phyloP scores from a whole-genome alignment of 495 filamentous ascomycete genomes.

The Pyrenula massariospora region DNA sequence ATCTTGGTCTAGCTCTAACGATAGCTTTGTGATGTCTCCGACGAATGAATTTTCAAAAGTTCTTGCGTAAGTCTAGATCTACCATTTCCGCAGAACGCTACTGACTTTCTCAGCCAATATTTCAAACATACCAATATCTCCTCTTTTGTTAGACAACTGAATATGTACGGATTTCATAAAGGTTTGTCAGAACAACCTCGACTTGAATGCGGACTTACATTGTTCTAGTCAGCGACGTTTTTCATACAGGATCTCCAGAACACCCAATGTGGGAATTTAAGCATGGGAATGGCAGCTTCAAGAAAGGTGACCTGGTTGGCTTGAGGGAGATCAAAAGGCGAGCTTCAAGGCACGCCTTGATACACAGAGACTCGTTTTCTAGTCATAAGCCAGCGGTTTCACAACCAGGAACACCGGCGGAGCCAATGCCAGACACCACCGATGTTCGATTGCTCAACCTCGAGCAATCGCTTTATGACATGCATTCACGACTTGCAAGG shows the following conservation, averaged over 20 bases:
- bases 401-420: conserved; percentile 73
- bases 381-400: conserved; percentile 59
- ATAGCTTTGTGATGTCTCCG: conserved; percentile 98
- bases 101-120: conserved; percentile 54
- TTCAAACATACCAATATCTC: conserved; percentile 99
- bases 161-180: conserved; percentile 99
- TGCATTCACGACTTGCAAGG: conserved; percentile 61
- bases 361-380: conserved; percentile 88
- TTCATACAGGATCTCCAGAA: conserved; percentile 92
- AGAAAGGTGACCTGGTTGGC: conserved; percentile 82
- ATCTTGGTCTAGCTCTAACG: conserved; percentile 83
- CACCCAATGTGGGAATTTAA: conserved; percentile 98
- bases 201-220: conserved; percentile 5
- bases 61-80: conserved; percentile 59
- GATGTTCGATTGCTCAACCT: conserved; percentile 66
- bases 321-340: conserved; percentile 92
- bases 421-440: conserved; percentile 64
- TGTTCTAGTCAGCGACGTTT: conserved; percentile 87
- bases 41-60: conserved; percentile 98
- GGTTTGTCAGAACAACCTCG: conserved; percentile 41
- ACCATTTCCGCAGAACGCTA: conserved; percentile 9
- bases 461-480: conserved; percentile 74
- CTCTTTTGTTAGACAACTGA: conserved; percentile 93
- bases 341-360: conserved; percentile 89
- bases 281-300: conserved; percentile 96